Evolutionary conservation across 2,329 filamentous ascomycete genomes (phyloP).

Genomic region (Diaporthe capsici): DNA sequence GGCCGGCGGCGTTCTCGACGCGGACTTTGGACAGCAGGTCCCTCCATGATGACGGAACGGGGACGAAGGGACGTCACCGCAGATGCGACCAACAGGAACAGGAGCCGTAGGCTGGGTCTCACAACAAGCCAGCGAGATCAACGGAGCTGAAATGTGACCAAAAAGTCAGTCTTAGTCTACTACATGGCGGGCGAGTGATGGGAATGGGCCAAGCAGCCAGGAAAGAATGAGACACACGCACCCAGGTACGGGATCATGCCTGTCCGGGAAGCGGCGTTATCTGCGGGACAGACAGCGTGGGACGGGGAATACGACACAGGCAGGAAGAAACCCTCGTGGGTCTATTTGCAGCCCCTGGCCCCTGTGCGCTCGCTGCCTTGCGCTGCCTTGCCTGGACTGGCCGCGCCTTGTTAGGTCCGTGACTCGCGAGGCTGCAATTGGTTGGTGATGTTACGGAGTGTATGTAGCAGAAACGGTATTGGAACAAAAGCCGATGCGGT

Average conservation of each 20-base stretch:
- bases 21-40: conserved; percentile 43
- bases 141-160: conserved; percentile 31
- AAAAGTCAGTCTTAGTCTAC: conserved; percentile 2
- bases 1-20: conserved; percentile 45
- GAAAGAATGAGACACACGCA: conserved; percentile 32
- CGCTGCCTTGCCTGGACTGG: conserved; percentile 2
- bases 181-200: conserved; percentile 10
- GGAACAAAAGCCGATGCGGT: conserved; percentile 3
- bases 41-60: conserved; percentile 46
- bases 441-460: not conserved
- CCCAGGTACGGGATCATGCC: conserved; percentile 32
- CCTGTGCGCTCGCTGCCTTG: conserved; percentile 4
- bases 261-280: conserved; percentile 31
- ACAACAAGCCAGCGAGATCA: conserved; percentile 19
- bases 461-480: not conserved
- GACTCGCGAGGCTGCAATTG: conserved; percentile 30
- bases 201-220: conserved; percentile 3
- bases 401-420: conserved; percentile 6
- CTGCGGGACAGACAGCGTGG: conserved; percentile 15
- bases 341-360: conserved; percentile 5
- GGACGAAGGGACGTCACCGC: not conserved
- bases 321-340: conserved; percentile 26
- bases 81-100: conserved; percentile 14
- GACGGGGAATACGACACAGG: conserved; percentile 20
- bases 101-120: conserved; percentile 1